Base-by-base conservation (phyloP, 495 filamentous ascomycete species). In the Podospora appendiculata region DNA sequence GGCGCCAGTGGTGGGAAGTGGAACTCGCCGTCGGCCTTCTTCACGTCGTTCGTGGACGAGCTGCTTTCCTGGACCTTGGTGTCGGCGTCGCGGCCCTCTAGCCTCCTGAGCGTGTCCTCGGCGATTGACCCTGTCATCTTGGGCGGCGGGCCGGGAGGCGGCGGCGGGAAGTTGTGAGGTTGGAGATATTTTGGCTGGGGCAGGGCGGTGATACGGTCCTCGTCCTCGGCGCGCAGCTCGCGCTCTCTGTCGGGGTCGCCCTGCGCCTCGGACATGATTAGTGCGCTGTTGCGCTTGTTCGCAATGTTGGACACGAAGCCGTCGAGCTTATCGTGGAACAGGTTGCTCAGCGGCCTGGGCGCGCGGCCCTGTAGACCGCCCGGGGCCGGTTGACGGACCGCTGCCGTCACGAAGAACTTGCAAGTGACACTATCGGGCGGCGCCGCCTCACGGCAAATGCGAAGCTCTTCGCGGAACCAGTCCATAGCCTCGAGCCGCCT, bases 401-500 rank as follows among this genome's bases (percentile, higher is more conserved):
- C 77, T 14, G 79, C 76, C 0, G 92, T 97, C 48, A 96, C 86
- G 70, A 87, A 97, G 74, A 96, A 96, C 66, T 95, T 89, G 73
- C 90, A 96, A 32, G 86, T 85, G 8, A 97, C 87, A 25, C 84
- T 81, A 67, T 90, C 86, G 43, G 88, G 80, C 25, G 90, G 88
- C 48, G 92, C 87, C 57, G 79, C 82, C 63, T 96, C 86, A 54
- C 89, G 77, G 70, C 91, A 93, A 59, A 96, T 90, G 45, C 89
- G 78, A 41, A 96, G 76, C 65, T 96, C 93, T 71, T 96, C 92
- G 63, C 88, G 87, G 78, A 97, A 97, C 92, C 92, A 97, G 65
- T 95, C 90, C 80, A 97, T 90, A 8, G 88, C 89, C 69, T 96
- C 92, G 36, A 88, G 80, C 48, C 85, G 82, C 65, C 91, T 92